phyloP scores from a whole-genome alignment of 1,284 basidiomycete genomes.

The Papiliotrema terrestris region DNA sequence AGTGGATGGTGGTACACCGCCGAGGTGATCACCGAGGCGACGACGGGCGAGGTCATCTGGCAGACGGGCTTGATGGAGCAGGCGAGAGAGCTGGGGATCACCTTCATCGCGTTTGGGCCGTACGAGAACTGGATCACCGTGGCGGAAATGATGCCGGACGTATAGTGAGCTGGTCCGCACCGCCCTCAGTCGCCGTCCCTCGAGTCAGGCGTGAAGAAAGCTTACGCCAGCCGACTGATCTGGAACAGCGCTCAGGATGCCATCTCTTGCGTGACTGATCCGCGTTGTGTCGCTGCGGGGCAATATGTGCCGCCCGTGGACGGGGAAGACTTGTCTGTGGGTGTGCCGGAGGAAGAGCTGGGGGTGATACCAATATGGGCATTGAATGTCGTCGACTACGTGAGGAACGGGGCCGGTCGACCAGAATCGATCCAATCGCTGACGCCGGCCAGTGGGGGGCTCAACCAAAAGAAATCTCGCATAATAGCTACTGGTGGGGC shows the following conservation, averaged over 20 bases:
- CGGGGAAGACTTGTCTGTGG: constrained; percentile 19
- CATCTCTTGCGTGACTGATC: constrained; percentile 39
- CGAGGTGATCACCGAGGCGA: constrained; percentile 11
- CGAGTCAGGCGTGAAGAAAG: background rate
- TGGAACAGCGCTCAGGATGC: constrained; percentile 30
- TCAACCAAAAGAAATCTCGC: constrained; percentile 18
- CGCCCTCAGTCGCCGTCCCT: constrained; percentile 1
- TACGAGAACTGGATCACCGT: constrained; percentile 32
- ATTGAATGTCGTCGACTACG: constrained; percentile 38
- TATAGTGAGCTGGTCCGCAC: constrained; percentile 22
- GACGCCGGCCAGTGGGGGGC: constrained; percentile 27
- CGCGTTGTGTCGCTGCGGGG: constrained; percentile 37
- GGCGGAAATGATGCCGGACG: constrained; percentile 38
- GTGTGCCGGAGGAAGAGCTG: constrained; percentile 28
- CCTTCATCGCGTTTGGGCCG: constrained; percentile 22
- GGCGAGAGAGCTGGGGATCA: constrained; percentile 9
- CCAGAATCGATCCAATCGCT: background rate
- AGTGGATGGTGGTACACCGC: constrained; percentile 36
- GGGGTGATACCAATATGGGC: constrained; percentile 41
- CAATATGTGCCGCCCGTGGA: constrained; percentile 30
- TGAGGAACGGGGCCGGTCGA: constrained; percentile 17
- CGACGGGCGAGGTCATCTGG: constrained; percentile 37
- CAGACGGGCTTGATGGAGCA: constrained; percentile 19
- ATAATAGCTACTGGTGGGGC: constrained; percentile 33
- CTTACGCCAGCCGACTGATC: constrained; percentile 18